phyloP scores from a whole-genome alignment of 1,284 basidiomycete genomes.

The Melampsora larici-populina region DNA sequence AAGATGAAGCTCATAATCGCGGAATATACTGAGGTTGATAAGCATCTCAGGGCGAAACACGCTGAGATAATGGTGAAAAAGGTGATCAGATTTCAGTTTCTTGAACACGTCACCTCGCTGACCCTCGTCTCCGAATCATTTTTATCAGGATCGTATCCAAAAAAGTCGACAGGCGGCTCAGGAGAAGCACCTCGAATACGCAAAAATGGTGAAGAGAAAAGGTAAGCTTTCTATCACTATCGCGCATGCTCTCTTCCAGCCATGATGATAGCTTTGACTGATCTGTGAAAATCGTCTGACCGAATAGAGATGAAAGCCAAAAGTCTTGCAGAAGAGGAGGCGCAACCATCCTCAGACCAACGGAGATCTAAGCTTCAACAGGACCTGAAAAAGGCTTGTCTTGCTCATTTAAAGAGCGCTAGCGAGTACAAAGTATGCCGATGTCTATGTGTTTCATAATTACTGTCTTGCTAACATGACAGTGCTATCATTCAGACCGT shows the following conservation, averaged over 20 bases:
- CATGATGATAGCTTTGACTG: neutral
- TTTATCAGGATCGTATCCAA: neutral
- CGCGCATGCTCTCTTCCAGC: neutral
- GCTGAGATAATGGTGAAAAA: too few species aligned
- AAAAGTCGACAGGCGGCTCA: neutral
- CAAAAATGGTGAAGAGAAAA: neutral
- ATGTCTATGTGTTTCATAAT: neutral
- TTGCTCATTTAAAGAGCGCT: neutral
- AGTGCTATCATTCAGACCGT: neutral
- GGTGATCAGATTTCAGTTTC: too few species aligned
- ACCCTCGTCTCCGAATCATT: neutral
- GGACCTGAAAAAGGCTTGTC: neutral
- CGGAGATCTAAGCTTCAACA: neutral
- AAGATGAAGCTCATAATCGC: conserved; percentile 14
- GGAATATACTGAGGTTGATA: conserved; percentile 12
- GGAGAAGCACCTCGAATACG: neutral
- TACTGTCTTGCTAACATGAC: neutral
- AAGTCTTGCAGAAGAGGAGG: neutral
- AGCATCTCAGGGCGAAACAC: neutral
- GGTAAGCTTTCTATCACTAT: neutral
- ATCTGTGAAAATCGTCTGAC: neutral
- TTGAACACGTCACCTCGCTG: neutral
- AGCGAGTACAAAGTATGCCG: neutral
- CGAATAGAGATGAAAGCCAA: conserved; percentile 1
- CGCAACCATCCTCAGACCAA: neutral